Percentiles rank a stretch among this genome's conserved stretches.
These are phyloP conservation scores for Rosa rugosa DNA, from an alignment of 306 rosid species.

Conservation along the genomic window DNA sequence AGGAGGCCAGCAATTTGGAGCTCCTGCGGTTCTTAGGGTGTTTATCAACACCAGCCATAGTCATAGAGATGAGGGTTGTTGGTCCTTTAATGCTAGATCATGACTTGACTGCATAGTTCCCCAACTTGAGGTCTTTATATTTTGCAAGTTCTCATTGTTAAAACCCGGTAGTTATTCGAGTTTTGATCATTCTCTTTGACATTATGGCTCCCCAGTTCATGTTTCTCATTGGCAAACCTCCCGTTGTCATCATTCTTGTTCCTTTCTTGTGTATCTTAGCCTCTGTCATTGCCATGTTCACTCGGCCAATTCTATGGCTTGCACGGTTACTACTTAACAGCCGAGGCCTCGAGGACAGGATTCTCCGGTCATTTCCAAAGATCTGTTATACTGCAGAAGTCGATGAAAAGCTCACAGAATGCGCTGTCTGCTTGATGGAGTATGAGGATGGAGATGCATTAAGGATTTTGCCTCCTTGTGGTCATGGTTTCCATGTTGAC, in stretches of 20 bases:
- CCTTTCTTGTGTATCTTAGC: background rate
- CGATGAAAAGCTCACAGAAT: conserved; percentile 12
- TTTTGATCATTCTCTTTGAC: background rate
- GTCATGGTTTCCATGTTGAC: conserved; percentile 29
- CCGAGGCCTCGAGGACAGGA: conserved; percentile 4
- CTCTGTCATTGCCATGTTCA: background rate
- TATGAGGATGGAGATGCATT: conserved; percentile 27
- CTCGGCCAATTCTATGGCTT: conserved; percentile 18
- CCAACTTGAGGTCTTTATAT: background rate
- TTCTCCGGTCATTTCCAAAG: conserved; percentile 12
- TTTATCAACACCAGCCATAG: background rate
- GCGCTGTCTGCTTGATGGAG: conserved; percentile 35
- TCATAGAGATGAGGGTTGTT: background rate
- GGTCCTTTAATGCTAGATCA: background rate
- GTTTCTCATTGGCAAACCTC: background rate
- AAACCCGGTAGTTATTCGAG: background rate
- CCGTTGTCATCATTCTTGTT: background rate
- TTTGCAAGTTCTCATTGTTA: background rate
- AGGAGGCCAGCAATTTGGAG: background rate
- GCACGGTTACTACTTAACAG: background rate
- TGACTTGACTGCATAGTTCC: background rate
- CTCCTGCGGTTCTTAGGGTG: background rate
- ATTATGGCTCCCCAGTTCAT: conserved; percentile 3
- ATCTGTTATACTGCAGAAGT: background rate
- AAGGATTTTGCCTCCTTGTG: conserved; percentile 29